Evolutionary conservation across 306 rosid species (phyloP).

Genomic region (Pyrus pyrifolia): DNA sequence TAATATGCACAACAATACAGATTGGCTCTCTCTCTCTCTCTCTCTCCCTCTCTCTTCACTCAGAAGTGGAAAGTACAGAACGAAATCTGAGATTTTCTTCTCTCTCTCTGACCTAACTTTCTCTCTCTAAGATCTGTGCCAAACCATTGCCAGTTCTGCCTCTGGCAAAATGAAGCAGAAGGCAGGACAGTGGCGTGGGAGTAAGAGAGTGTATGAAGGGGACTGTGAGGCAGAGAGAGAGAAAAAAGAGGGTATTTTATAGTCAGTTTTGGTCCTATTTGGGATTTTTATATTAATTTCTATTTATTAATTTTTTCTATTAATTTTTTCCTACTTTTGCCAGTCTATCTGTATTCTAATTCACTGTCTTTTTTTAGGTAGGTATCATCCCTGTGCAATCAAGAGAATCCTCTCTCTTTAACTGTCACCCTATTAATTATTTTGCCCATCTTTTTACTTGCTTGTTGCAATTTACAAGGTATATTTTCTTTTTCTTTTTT

Average conservation of each 20-base stretch:
- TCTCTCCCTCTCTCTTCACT: constrained; percentile 2
- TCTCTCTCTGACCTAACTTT: background rate
- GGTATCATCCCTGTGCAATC: background rate
- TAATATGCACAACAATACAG: background rate
- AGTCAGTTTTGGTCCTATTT: constrained; percentile 36
- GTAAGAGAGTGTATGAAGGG: constrained; percentile 2
- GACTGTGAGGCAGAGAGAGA: background rate
- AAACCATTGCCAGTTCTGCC: constrained; percentile 19
- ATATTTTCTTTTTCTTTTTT: background rate
- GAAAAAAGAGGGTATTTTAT: constrained; percentile 29
- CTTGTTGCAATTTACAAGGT: background rate
- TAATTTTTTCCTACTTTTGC: background rate
- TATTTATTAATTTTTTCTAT: background rate
- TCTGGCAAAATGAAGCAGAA: constrained; percentile 21
- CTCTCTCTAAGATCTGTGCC: constrained; percentile 18
- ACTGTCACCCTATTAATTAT: background rate
- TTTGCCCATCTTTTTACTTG: background rate
- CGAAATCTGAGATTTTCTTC: background rate
- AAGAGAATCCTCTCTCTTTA: background rate
- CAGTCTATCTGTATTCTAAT: constrained; percentile 9
- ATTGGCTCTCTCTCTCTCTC: background rate
- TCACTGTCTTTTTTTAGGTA: background rate
- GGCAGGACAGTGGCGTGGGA: constrained; percentile 18
- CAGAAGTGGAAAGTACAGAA: constrained; percentile 2
- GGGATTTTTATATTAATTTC: background rate